These are phyloP conservation scores for Eucalyptus globulus DNA, from an alignment of 345 rosid species.

Conservation along the genomic window DNA sequence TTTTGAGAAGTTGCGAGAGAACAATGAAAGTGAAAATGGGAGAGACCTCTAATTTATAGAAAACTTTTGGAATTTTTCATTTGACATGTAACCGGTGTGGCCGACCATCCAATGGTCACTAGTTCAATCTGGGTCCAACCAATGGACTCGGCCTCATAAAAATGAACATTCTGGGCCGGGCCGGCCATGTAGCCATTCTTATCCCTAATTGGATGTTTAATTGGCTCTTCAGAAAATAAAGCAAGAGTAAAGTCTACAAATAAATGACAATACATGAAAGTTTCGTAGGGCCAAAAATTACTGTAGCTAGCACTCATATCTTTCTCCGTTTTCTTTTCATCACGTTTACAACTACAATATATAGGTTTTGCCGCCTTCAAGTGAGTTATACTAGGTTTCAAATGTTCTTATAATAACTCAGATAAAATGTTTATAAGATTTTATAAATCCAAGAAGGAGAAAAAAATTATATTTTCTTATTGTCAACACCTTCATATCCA, in stretches of 20 bases:
- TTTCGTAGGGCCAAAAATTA: not conserved
- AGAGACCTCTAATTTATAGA: not conserved
- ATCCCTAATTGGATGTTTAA: accelerated
- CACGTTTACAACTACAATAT: not conserved
- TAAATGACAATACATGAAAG: not conserved
- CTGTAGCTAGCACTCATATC: not conserved
- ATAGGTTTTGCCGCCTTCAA: not conserved
- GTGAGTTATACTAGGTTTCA: too few species aligned
- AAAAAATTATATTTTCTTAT: too few species aligned
- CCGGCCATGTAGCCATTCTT: not conserved
- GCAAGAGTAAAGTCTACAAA: not conserved
- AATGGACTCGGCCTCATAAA: not conserved
- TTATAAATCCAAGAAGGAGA: too few species aligned
- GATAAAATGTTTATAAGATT: too few species aligned
- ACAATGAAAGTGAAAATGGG: not conserved
- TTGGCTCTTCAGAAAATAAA: not conserved
- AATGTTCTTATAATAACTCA: too few species aligned
- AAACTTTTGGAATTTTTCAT: too few species aligned
- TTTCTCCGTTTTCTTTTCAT: not conserved
- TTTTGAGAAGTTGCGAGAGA: not conserved
- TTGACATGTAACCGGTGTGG: accelerated
- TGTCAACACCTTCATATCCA: too few species aligned
- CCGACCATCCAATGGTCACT: accelerated
- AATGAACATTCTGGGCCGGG: not conserved
- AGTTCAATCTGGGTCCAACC: too few species aligned